A percentile compares a stretch with the other conserved stretches of the same genome.
phyloP scores from a whole-genome alignment of 2,329 filamentous ascomycete species.

The Fusarium verrucosum region DNA sequence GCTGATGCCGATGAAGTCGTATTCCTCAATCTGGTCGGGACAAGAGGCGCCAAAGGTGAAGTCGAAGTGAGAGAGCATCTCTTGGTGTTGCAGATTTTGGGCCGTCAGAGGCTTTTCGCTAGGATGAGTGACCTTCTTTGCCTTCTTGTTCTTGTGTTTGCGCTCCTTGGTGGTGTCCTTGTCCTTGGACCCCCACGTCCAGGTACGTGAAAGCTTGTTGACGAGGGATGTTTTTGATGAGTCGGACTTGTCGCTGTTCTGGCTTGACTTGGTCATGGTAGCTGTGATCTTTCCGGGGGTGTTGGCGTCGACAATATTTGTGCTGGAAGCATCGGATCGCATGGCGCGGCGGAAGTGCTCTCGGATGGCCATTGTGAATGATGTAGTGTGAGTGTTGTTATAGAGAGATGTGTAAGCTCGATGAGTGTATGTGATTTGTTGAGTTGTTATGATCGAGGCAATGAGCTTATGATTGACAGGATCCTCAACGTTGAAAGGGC shows the following conservation, averaged over 20 bases:
- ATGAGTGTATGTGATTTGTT: constrained; percentile 3
- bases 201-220: constrained; percentile 45
- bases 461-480: constrained; percentile 14
- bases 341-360: constrained; percentile 54
- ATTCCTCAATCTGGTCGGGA: constrained; percentile 47
- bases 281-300: constrained; percentile 44
- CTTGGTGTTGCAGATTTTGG: constrained; percentile 58
- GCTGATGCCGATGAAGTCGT: constrained; percentile 53
- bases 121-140: constrained; percentile 49
- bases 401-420: neutral
- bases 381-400: constrained; percentile 6
- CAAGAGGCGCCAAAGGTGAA: constrained; percentile 56
- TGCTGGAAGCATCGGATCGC: constrained; percentile 48
- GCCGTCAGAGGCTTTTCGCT: constrained; percentile 57
- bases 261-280: constrained; percentile 45
- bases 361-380: constrained; percentile 53
- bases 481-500: constrained; percentile 7
- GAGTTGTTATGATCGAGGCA: constrained; percentile 3
- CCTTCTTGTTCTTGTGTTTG: constrained; percentile 45
- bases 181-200: constrained; percentile 46
- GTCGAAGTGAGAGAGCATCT: constrained; percentile 57
- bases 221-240: constrained; percentile 44
- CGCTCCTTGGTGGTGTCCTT: constrained; percentile 45
- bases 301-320: constrained; percentile 48
- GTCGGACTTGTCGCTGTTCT: constrained; percentile 41